These are phyloP conservation scores for Caryopteris hybrid DNA, from an alignment of 305 asterid genomes.

Conservation along the genomic window DNA sequence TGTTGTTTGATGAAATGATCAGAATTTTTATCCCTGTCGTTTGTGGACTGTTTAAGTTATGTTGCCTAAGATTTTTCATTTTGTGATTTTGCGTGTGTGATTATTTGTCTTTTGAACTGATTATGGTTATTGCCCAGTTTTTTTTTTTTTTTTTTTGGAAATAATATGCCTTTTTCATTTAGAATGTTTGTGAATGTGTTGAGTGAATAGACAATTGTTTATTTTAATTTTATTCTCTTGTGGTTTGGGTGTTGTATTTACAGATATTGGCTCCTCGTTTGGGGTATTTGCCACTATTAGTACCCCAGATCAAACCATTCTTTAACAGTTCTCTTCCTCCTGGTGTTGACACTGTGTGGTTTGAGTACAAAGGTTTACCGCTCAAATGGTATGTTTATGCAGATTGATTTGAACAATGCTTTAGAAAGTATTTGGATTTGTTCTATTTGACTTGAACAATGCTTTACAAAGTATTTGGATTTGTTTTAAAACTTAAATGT, in stretches of 20 bases:
- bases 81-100: slow-evolving; percentile 4
- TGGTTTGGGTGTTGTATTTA: slow-evolving; percentile 18
- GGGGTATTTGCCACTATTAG: slow-evolving; percentile 88
- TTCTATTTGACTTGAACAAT: not conserved
- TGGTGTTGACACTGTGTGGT: slow-evolving; percentile 94
- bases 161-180: not conserved
- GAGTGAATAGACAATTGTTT: not conserved
- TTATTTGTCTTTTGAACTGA: not conserved
- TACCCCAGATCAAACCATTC: slow-evolving; percentile 77
- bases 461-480: not conserved
- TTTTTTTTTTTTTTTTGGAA: not conserved
- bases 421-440: not conserved
- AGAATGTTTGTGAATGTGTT: not conserved
- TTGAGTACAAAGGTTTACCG: slow-evolving; percentile 93
- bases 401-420: not conserved
- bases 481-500: not conserved
- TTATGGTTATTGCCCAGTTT: not conserved
- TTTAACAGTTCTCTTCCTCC: slow-evolving; percentile 89
- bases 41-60: not conserved
- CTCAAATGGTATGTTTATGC: slow-evolving; percentile 69
- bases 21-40: not conserved
- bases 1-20: slow-evolving; percentile 7
- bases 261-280: slow-evolving; percentile 93
- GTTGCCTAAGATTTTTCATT: not conserved
- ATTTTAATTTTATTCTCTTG: not conserved